Evolutionary conservation across 176 grass and related monocot species (phyloP), one percentile per base, ranked within the genome.

Genomic region (Paspalum vaginatum): DNA sequence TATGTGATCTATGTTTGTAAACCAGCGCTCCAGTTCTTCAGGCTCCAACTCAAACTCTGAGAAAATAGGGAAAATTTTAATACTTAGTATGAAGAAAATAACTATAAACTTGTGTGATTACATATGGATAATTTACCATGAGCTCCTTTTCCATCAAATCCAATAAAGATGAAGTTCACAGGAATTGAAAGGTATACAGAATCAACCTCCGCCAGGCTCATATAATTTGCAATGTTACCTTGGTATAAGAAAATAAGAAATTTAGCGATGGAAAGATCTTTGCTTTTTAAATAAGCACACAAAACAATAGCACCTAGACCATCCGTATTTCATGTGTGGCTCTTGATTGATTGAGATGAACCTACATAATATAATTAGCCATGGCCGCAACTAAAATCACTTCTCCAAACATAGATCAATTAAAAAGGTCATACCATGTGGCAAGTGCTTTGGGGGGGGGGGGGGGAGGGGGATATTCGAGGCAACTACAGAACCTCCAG

Each of bases 71-170:
- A 13, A 51, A 74, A 12, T n/a, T 16, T 81, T 73, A 89, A 78
- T 74, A 20, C 44, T 68, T 43, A 48, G 57, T 65, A 58, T 66
- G 39, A 86, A 32, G 25, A 83, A 61, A 83, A 2, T 79, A 55
- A 41, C 25, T 48, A 76, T 42, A 9, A 62, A 79, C 49, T 24
- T 75, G 2, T 79, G 60, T 48, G 7, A 55, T 18, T 88, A 37
- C 42, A 59, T 80, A 72, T 44, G 54, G 46, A 70, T 76, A 69
- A 62, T 62, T 74, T 87, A 98, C 95, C 86, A 7, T 98, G 88
- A 48, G 82, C 84, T 61, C 95, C 95, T 91, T 95, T 98, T 81
- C 95, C 95, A 86, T 98, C 95, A 77, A 98, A 98, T 63, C 95
- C 92, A 14, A 98, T 84, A 65, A 98, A 98, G 82, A 98, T 83